Conservation (phyloP, 495 filamentous ascomycete species). For the Hyaloscypha variabilis region DNA sequence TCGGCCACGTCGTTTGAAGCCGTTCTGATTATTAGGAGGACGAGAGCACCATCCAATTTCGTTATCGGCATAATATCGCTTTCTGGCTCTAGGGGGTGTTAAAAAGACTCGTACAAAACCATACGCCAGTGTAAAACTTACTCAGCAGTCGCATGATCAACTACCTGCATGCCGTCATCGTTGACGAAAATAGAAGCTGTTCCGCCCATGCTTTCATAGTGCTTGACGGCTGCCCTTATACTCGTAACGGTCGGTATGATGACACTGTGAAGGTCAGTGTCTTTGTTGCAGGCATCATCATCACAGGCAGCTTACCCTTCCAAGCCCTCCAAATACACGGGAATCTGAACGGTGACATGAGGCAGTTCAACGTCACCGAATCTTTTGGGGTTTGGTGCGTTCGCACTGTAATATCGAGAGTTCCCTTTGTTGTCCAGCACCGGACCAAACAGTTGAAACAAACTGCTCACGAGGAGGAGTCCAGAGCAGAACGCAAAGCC, state of each 20-base stretch:
- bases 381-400: neutral
- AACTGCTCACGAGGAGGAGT: neutral
- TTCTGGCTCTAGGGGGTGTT: neutral
- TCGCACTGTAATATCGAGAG: neutral
- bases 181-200: conserved; percentile 47
- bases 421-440: neutral
- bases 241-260: neutral
- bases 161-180: neutral
- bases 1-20: conserved; percentile 62
- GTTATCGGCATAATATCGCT: conserved; percentile 61
- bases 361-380: neutral
- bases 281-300: neutral
- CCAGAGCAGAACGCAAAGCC: neutral
- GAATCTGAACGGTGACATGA: neutral
- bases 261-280: neutral
- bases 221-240: conserved; percentile 40
- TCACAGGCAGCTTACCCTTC: neutral
- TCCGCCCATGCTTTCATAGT: conserved; percentile 65
- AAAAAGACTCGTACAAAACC: too few species aligned
- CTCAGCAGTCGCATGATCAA: neutral
- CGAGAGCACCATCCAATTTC: conserved; percentile 64
- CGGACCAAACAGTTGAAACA: neutral
- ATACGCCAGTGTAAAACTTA: neutral
- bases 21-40: conserved; percentile 48
- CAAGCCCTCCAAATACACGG: neutral